Evolutionary conservation across 1,284 basidiomycete species (phyloP), one percentile per base, ranked within the genome.

Genomic region (Inonotus hispidus): DNA sequence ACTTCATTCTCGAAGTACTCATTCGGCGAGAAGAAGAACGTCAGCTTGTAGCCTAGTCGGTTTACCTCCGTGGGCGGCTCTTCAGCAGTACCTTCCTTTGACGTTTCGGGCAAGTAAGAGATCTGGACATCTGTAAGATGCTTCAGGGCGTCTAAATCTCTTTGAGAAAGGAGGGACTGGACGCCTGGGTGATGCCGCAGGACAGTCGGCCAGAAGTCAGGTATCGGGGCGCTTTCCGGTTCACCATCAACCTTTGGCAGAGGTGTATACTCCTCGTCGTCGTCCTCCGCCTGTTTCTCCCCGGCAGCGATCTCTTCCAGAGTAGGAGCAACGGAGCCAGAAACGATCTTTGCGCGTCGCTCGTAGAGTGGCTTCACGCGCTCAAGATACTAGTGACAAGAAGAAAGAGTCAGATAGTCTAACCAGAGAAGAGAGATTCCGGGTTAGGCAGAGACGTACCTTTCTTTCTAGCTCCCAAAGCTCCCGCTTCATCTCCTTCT

Each of bases 141-240:
- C 74, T 87, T 85, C 68, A 88, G 79, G 8, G 86, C 92, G 61
- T 78, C 87, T 65, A 89, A 92, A 73, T 98, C 96, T 59, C 89
- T 87, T 71, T 98, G 95, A 38, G 93, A 97, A 79, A 98, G 95
- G 71, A 95, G 81, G 60, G 95, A 93, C 53, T 84, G 82, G 59
- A 98, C 82, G 57, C 86, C 92, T 63, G 90, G 75, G 74, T 98
- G 93, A 76, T 97, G 98, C 69, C 92, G 88, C 66, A 98, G 83
- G 1, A 94, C 93, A 1, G 96, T 98, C 68, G 98, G 87, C 96
- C 96, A 99, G 82, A 98, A 98, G 71, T 97, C 90, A 64, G 95
- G 93, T 70, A 99, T 94, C 66, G 90, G 89, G 66, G 80, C 76
- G 62, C 63, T 67, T 57, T 71, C 63, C 53, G 74, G 59, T 3